These are phyloP conservation scores for Taxillus chinensis DNA, from an alignment of 164 flowering plant genomes.

Conservation along the genomic window DNA sequence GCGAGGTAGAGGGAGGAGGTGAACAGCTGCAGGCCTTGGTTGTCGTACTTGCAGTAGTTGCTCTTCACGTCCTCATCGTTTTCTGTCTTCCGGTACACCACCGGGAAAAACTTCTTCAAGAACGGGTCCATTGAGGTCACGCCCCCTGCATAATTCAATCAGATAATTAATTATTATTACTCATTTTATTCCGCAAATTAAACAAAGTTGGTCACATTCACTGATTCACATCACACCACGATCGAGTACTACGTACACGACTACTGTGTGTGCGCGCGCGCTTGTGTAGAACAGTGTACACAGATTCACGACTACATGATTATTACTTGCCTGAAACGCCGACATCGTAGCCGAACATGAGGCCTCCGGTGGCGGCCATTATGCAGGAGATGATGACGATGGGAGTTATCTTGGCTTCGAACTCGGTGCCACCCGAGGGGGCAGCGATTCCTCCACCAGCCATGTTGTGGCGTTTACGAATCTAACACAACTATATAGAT, in stretches of 20 bases:
- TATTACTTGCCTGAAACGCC: constrained; percentile 68
- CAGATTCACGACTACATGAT: not conserved
- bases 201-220: too few species aligned
- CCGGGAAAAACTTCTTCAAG: constrained; percentile 76
- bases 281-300: too few species aligned
- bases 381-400: constrained; percentile 88
- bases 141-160: constrained; percentile 50
- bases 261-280: not conserved
- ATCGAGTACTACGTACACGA: not conserved
- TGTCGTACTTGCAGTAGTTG: constrained; percentile 91
- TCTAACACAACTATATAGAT: too few species aligned
- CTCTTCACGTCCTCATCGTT: constrained; percentile 25
- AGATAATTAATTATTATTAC: not conserved
- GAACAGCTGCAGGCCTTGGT: constrained; percentile 78
- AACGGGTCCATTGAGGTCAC: constrained; percentile 79
- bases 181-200: too few species aligned
- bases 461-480: constrained; percentile 15
- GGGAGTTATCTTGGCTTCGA: constrained; percentile 86
- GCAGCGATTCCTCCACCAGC: constrained; percentile 57
- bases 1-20: constrained; percentile 89
- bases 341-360: constrained; percentile 96
- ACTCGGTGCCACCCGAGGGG: constrained; percentile 38
- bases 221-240: too few species aligned
- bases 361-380: constrained; percentile 96
- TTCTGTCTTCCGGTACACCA: constrained; percentile 29